A percentile compares a stretch with the other conserved stretches of the same genome.
Evolutionary conservation across 352 stramenopile species (phyloP).

Genomic region (Albugo candida): DNA sequence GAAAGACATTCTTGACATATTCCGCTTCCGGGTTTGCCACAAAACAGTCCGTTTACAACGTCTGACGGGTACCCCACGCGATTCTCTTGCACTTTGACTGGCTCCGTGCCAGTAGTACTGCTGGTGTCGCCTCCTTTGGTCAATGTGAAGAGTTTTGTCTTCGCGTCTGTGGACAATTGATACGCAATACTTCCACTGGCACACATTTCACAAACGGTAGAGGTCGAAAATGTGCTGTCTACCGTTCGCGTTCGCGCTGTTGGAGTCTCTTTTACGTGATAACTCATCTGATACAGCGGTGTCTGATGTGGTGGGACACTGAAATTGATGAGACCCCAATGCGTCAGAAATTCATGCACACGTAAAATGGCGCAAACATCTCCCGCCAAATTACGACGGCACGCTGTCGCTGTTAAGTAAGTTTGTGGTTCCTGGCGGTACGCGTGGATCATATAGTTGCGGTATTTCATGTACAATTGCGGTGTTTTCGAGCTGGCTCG

Average conservation of each 20-base stretch:
- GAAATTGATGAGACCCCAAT: constrained; percentile 78
- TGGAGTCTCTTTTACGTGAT: constrained; percentile 18
- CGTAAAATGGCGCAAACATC: constrained; percentile 68
- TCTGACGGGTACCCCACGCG: neutral
- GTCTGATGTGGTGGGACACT: constrained; percentile 51
- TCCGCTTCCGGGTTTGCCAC: constrained; percentile 26
- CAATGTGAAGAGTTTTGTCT: constrained; percentile 16
- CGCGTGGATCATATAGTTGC: constrained; percentile 73
- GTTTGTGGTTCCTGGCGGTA: constrained; percentile 61
- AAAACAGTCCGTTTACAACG: constrained; percentile 11
- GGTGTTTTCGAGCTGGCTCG: constrained; percentile 16
- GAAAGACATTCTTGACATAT: constrained; percentile 53
- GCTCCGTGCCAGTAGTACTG: neutral
- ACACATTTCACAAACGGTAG: constrained; percentile 30
- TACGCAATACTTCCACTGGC: constrained; percentile 20
- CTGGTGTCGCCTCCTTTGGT: neutral
- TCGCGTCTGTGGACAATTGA: constrained; percentile 33
- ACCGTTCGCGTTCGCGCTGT: neutral
- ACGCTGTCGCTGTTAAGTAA: constrained; percentile 69
- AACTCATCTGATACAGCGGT: constrained; percentile 31
- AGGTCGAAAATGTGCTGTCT: neutral
- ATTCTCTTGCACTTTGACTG: neutral
- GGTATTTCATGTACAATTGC: constrained; percentile 67
- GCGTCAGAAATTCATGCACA: constrained; percentile 70
- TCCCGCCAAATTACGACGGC: constrained; percentile 54